Base-by-base conservation (phyloP, 805 yeast species). In the Saccharomycopsis sp. region DNA sequence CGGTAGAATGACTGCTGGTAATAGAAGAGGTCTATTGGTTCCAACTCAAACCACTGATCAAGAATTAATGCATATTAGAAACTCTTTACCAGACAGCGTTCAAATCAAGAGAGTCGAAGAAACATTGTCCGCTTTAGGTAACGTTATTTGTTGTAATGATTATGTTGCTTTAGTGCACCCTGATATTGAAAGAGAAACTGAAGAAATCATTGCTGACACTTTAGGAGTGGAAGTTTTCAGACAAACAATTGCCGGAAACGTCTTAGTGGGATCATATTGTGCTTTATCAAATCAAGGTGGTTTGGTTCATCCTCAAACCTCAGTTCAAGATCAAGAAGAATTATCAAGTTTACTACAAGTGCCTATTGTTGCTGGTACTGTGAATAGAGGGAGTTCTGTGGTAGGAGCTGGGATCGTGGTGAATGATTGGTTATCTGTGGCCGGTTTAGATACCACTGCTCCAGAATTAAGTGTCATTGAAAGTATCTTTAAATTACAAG, bases 381-480 rank as follows among this genome's bases (percentile, higher is more conserved):
- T 92, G 45, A 92, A 92, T 69, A 80, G 98, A 63, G 99, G 99
- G 64, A 85, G 96, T 21, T 66, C 95, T 3, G 96, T 89, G 37
- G 95, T 92, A 46, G 98, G 98, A 56, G 97, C 96, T 35, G 99
- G 99, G 52, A 78, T 92, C 78, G 97, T 92, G 40, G 98, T 88
- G 39, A 92, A 92, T 60, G 99, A 92, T 66, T 92, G 96, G 94
- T 69, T 89, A 51, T 94, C 97, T 23, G 97, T 94, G 32, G 72
- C 95, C 36, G 99, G 99, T 50, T 72, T 85, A 52, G 97, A 92
- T 65, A 92, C 98, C 44, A 88, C 99, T 50, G 97, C 98, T 36
- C 96, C 98, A 37, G 99, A 92, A 65, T 70, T 92, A 57, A 86
- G 95, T 53, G 98, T 92, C 45, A 75, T 92, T 51, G 98, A 94